Percentiles rank a stretch among this genome's conserved stretches.
phyloP scores from a whole-genome alignment of 2,329 filamentous ascomycete species.

The Trichoderma atrobrunneum region DNA sequence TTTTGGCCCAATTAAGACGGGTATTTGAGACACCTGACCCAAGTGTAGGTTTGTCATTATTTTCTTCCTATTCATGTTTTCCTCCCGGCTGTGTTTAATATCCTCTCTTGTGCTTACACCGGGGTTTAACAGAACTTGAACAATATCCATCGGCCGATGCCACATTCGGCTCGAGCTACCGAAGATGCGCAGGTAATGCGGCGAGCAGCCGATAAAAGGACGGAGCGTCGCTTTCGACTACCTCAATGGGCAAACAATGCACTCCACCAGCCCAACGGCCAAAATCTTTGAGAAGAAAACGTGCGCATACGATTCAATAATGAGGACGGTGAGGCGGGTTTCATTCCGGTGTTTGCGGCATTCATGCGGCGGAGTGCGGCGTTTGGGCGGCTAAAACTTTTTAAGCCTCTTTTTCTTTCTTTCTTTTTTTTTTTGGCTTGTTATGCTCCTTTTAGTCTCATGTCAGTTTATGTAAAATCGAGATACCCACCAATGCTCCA shows the following conservation, averaged over 20 bases:
- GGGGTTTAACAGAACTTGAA: constrained; percentile 31
- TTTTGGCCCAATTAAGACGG: constrained; percentile 25
- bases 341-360: constrained; percentile 4
- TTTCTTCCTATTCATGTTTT: neutral
- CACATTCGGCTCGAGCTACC: constrained; percentile 14
- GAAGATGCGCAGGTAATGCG: constrained; percentile 36
- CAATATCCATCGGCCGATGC: constrained; percentile 29
- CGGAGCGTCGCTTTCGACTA: constrained; percentile 26
- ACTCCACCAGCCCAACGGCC: neutral
- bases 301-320: neutral
- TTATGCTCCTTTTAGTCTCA: neutral
- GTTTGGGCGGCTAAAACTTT: neutral
- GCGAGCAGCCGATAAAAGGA: constrained; percentile 31
- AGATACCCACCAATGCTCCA: neutral
- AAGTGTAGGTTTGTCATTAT: constrained; percentile 30
- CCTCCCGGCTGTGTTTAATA: neutral
- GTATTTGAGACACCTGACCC: constrained; percentile 29
- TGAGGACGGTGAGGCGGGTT: neutral
- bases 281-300: neutral
- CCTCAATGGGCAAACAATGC: constrained; percentile 34
- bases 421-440: neutral
- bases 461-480: neutral
- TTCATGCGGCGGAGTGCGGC: constrained; percentile 10
- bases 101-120: neutral
- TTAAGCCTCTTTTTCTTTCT: neutral